These are phyloP conservation scores for Zanthoxylum bungeanum DNA, from an alignment of 345 rosid genomes.

Conservation along the genomic window DNA sequence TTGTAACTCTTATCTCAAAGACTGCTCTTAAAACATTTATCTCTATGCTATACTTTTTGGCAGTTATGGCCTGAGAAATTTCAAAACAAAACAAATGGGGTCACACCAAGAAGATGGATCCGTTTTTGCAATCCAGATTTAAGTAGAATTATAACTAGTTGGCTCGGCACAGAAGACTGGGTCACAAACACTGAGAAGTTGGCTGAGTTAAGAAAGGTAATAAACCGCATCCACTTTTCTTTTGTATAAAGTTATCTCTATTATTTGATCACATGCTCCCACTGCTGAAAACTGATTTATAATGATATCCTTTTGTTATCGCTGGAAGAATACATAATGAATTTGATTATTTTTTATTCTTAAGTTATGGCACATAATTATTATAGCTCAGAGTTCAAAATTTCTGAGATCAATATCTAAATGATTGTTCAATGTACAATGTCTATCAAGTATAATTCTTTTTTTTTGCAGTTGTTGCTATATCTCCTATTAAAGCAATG, in stretches of 20 bases:
- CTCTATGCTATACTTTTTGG: conserved; percentile 22
- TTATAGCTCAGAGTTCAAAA: background rate
- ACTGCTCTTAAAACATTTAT: conserved; percentile 5
- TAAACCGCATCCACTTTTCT: background rate
- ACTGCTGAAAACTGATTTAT: background rate
- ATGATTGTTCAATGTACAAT: background rate
- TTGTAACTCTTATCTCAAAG: background rate
- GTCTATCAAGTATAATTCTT: background rate
- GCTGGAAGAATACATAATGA: background rate
- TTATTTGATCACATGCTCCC: background rate
- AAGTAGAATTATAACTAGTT: conserved; percentile 59
- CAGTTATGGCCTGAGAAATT: conserved; percentile 77
- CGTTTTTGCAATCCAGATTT: conserved; percentile 65
- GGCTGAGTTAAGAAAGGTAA: conserved; percentile 55
- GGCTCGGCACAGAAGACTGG: conserved; percentile 80
- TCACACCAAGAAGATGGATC: conserved; percentile 82
- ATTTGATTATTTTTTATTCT: background rate
- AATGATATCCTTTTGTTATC: background rate
- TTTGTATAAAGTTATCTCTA: background rate
- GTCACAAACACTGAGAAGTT: conserved; percentile 61
- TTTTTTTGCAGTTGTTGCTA: background rate
- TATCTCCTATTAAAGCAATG: conserved; percentile 18
- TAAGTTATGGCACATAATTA: background rate
- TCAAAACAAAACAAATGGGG: conserved; percentile 82
- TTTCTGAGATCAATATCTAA: background rate